Evolutionary conservation across 208 protist genomes (phyloP).

Genomic region (Sergeia podlipaevii): DNA sequence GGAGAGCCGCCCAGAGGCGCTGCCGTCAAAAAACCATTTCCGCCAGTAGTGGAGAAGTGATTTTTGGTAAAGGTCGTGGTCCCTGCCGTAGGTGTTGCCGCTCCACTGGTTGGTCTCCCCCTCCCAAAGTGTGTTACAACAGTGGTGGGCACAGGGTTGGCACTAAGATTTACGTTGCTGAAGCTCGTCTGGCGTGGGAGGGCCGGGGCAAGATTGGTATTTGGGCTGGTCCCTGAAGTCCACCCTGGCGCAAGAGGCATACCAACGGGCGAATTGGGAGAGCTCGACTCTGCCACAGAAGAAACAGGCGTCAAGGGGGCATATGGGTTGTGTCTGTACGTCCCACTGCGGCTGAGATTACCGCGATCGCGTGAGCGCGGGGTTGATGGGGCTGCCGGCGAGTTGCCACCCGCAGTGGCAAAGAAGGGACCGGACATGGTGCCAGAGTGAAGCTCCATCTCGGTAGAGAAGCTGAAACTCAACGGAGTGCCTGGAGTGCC

Average conservation of each 20-base stretch:
- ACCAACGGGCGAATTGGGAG: too few species aligned
- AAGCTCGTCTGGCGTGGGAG: conserved; percentile 10
- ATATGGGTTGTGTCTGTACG: conserved; percentile 70
- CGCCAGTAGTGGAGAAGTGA: conserved; percentile 18
- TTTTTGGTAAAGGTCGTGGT: conserved; percentile 11
- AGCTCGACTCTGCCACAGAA: conserved; percentile 14
- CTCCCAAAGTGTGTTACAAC: too few species aligned
- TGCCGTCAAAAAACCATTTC: conserved; percentile 12
- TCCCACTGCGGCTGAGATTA: conserved; percentile 31
- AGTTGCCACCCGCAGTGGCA: conserved; percentile 7
- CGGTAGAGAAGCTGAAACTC: conserved; percentile 38
- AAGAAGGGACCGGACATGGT: background rate
- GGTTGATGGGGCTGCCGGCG: conserved; percentile 9
- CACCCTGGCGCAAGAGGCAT: too few species aligned
- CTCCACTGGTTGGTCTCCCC: conserved; percentile 4
- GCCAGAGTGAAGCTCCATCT: conserved; percentile 16
- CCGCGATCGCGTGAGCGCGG: conserved; percentile 30
- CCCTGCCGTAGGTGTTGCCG: conserved; percentile 18
- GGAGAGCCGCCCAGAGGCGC: conserved; percentile 2
- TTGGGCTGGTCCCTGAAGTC: conserved; percentile 11
- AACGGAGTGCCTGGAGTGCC: conserved; percentile 29
- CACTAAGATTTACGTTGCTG: too few species aligned
- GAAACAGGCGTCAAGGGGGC: conserved; percentile 45
- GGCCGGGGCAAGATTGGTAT: conserved; percentile 11
- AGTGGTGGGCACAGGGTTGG: too few species aligned